Evolutionary conservation across 2,329 filamentous ascomycete species (phyloP).

Genomic region (Xylariaceae sp.): DNA sequence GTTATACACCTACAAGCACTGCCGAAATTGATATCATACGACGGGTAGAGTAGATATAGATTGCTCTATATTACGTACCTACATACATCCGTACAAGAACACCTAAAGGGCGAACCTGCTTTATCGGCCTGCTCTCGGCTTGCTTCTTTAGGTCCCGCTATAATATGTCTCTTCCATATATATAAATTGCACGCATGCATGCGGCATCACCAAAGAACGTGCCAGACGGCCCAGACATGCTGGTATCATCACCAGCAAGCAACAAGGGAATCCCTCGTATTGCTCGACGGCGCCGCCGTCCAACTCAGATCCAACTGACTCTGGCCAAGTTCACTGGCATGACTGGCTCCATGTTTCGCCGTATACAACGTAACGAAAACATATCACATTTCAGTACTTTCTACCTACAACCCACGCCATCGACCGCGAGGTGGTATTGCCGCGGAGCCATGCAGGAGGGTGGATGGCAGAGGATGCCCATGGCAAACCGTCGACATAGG

Average conservation of each 20-base stretch:
- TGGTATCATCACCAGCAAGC: neutral
- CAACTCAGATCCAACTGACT: neutral
- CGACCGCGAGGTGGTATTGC: too few relatives aligned
- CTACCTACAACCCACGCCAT: neutral
- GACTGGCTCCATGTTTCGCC: neutral
- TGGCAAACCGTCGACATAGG: too few relatives aligned
- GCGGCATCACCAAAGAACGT: neutral
- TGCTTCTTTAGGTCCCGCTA: slow-evolving; percentile 6
- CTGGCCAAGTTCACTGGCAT: neutral
- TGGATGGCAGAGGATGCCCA: too few relatives aligned
- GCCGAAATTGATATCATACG: slow-evolving; percentile 6
- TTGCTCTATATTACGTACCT: slow-evolving; percentile 3
- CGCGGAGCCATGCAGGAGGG: too few relatives aligned
- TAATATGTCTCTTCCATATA: slow-evolving; percentile 4
- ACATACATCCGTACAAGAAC: slow-evolving; percentile 4
- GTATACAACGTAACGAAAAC: slow-evolving; percentile 3
- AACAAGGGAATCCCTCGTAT: neutral
- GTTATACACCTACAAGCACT: neutral
- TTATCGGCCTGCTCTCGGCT: neutral
- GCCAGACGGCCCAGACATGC: neutral
- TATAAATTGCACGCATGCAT: slow-evolving; percentile 4
- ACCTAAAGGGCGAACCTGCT: neutral
- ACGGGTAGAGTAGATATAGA: slow-evolving; percentile 3
- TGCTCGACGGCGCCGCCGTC: too few relatives aligned
- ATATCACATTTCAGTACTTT: slow-evolving; percentile 6